Base-by-base conservation (phyloP, 768 basidiomycete genomes). In the Gloeopeniophorella convolvens region DNA sequence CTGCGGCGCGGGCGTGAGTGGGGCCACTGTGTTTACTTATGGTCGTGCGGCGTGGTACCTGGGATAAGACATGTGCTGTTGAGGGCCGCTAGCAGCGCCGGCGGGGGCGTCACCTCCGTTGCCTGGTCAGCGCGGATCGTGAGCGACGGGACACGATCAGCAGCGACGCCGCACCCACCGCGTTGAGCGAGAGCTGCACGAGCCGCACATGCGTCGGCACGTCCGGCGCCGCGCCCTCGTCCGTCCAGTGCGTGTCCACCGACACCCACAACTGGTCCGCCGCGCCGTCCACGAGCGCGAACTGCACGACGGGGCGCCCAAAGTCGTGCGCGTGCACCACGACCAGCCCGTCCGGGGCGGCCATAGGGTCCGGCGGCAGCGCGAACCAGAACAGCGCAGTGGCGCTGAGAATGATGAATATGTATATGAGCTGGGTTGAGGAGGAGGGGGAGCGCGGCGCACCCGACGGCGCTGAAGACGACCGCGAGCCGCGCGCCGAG, bases 381-480 rank as follows among this genome's bases (percentile, higher is more conserved):
- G 56, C 62, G 65, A 68, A 70, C 42, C 66, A 70, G 63, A 89
- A 90, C 9, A 91, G 59, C 0, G 87, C 85, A 1, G 82, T 80
- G 3, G 79, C 77, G 16, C 89, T 90, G 60, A 21, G 20, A 12
- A 18, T 15, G 28, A 7, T n/a, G 15, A 51, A 21, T 47, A 34
- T 39, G 34, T 18, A 35, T 45, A 44, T 47, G 26, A 24, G 28
- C 18, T 4, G n/a, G 24, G 12, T 46, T 6, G 46, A 37, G 40
- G n/a, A 18, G 8, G 13, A 26, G 16, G 8, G 35, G 12, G 7
- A 28, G 27, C 36, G 16, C 21, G 10, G 67, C 82, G 39, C 59
- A 91, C 89, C 89, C 89, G 45, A 87, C 72, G 5, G 73, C 85
- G 51, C 72, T 83, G 62, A 90, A 91, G 5, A 89, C 52, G 12